Evolutionary conservation across 352 stramenopile genomes (phyloP).

Genomic region (Pythium volutum): DNA sequence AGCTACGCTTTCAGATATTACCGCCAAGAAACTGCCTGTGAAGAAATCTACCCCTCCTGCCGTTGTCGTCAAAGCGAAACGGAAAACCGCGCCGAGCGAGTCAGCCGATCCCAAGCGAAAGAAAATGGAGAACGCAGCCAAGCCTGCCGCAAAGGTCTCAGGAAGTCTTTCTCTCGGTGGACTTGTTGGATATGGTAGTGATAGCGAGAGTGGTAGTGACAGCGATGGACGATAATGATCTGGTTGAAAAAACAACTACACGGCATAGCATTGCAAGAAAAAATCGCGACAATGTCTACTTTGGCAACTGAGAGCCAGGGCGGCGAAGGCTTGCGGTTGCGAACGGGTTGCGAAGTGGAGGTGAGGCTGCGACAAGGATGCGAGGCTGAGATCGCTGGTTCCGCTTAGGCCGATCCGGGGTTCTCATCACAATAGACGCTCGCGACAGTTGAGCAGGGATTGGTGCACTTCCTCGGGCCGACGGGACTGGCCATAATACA

Average conservation of each 20-base stretch:
- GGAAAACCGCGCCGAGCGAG: slow-evolving; percentile 27
- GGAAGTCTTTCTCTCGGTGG: slow-evolving; percentile 28
- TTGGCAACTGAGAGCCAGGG: slow-evolving; percentile 24
- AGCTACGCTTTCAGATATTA: slow-evolving; percentile 1
- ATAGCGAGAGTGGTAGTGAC: slow-evolving; percentile 32
- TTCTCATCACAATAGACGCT: slow-evolving; percentile 63
- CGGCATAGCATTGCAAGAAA: background rate
- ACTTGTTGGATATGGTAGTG: slow-evolving; percentile 70
- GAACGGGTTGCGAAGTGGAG: slow-evolving; percentile 55
- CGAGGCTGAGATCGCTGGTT: slow-evolving; percentile 34
- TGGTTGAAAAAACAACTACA: too few relatives aligned
- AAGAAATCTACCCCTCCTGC: slow-evolving; percentile 32
- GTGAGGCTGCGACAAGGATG: slow-evolving; percentile 73
- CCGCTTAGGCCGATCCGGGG: slow-evolving; percentile 72
- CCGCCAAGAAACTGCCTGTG: slow-evolving; percentile 23
- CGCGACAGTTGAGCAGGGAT: slow-evolving; percentile 14
- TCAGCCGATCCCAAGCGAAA: slow-evolving; percentile 27
- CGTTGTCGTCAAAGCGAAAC: slow-evolving; percentile 55
- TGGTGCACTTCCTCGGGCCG: background rate
- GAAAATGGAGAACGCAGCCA: slow-evolving; percentile 8
- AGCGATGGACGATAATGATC: slow-evolving; percentile 7
- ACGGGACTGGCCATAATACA: background rate
- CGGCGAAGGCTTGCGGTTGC: slow-evolving; percentile 23
- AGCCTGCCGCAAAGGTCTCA: slow-evolving; percentile 5
- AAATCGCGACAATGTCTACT: slow-evolving; percentile 11